Evolutionary conservation across 2,329 filamentous ascomycete genomes (phyloP), one percentile per base, ranked within the genome.

Genomic region (Cyclaneusma minus): DNA sequence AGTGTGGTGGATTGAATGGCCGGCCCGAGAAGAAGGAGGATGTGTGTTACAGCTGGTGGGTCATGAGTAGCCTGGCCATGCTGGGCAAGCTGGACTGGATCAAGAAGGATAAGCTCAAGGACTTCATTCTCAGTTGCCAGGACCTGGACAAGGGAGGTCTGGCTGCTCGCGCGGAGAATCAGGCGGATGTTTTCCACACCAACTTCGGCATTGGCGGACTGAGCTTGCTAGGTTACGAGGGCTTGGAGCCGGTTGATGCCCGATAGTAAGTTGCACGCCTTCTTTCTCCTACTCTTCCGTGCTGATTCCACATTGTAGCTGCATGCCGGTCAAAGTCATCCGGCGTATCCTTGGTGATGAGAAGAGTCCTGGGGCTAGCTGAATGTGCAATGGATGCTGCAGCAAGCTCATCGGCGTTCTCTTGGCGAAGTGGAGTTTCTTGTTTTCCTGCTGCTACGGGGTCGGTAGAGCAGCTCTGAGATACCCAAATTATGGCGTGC

Each of bases 1-100:
- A 81, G 7, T 76, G 75, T 24, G 89, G 89, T 16, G 89, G 89
- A 0, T 58, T 98, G 26, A 98, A 98, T 48, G 89, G 89, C 3
- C 68, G 89, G 25, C 89, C 89, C 1, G 89, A 95, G 55, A 98
- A 98, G 59, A 58, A 80, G 35, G 87, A 93, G 48, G 89, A 98
- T 49, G 87, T 93, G 9, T 98, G 89, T 56, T 98, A 98, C 55
- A 93, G 83, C 49, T 98, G 89, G 89, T 98, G 89, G 89, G 89
- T 95, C 22, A 58, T 87, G 45, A 87, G 81, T 46, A 93, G 85
- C 48, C 57, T 98, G 39, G 76, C 79, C 23, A 94, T 95, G 64
- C 80, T 98, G 39, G 73, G 67, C 28, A 74, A 76, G 29, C 64
- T 84, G 28, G 81, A 94, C 49, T 98, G 89, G 89, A 91, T 98